These are phyloP conservation scores for Annulohypoxylon stygium DNA, from an alignment of 495 filamentous ascomycete genomes.

Conservation along the genomic window DNA sequence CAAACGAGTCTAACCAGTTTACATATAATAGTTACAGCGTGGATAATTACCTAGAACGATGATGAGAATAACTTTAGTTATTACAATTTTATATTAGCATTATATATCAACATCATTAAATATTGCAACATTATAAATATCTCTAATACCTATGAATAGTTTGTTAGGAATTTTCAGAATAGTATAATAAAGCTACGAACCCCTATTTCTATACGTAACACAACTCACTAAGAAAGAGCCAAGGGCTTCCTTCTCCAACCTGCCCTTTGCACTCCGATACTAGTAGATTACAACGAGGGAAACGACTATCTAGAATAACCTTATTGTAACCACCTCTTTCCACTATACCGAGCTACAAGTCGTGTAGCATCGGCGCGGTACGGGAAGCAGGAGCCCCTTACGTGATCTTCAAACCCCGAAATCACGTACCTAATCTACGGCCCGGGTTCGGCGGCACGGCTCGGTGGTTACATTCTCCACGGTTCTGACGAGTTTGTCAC, in stretches of 20 bases:
- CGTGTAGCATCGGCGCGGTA: conserved; percentile 1
- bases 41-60: neutral
- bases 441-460: conserved; percentile 2
- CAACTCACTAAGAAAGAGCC: neutral
- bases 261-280: neutral
- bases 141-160: neutral
- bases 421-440: neutral
- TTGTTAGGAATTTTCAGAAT: neutral
- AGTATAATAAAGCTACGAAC: neutral
- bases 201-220: neutral
- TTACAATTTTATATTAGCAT: too few relatives aligned
- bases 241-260: neutral
- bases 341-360: neutral
- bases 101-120: too few relatives aligned
- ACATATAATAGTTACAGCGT: too few relatives aligned
- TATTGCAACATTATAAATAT: too few relatives aligned
- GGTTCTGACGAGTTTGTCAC: neutral
- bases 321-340: neutral
- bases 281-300: neutral
- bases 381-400: conserved; percentile 5
- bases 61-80: neutral
- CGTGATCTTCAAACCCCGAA: neutral
- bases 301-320: neutral
- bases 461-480: neutral
- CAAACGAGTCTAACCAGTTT: too few relatives aligned